phyloP scores from a whole-genome alignment of 2,329 filamentous ascomycete species.

The Blumeria hordei region DNA sequence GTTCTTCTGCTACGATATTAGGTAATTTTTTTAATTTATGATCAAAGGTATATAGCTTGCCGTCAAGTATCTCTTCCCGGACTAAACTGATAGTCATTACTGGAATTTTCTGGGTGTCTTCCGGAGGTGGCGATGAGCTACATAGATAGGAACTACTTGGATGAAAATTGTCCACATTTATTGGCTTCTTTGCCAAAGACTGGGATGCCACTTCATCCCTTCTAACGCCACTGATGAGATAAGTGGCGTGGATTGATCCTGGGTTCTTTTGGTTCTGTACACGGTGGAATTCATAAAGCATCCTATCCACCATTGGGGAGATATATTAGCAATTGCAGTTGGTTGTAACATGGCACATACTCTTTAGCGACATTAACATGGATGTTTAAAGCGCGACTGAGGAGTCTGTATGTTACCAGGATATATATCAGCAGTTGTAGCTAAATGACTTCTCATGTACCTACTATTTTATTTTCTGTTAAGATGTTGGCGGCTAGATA shows the following conservation, averaged over 20 bases:
- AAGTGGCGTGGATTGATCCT: slow-evolving; percentile 70
- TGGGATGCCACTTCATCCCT: slow-evolving; percentile 15
- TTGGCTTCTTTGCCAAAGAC: slow-evolving; percentile 17
- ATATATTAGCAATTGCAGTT: slow-evolving; percentile 1
- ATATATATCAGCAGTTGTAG: slow-evolving; percentile 3
- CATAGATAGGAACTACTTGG: slow-evolving; percentile 41
- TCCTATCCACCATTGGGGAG: slow-evolving; percentile 25
- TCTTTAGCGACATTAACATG: slow-evolving; percentile 77
- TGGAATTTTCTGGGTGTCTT: slow-evolving; percentile 24
- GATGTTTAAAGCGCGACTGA: slow-evolving; percentile 63
- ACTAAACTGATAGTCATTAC: slow-evolving; percentile 40
- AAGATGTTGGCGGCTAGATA: slow-evolving; percentile 15
- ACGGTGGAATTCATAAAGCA: slow-evolving; percentile 67
- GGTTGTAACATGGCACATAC: slow-evolving; percentile 20
- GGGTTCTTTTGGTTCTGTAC: slow-evolving; percentile 53
- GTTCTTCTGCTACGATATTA: slow-evolving; percentile 25
- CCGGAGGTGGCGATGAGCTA: slow-evolving; percentile 35
- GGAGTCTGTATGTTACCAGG: slow-evolving; percentile 57
- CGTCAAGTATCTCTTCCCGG: slow-evolving; percentile 46
- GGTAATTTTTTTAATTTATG: neutral
- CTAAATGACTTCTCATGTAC: neutral
- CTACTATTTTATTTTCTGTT: slow-evolving; percentile 15
- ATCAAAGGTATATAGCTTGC: slow-evolving; percentile 4
- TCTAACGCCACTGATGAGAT: slow-evolving; percentile 54
- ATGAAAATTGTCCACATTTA: slow-evolving; percentile 44